phyloP scores from a whole-genome alignment of 345 rosid genomes.

The Eutrema yunnanense region DNA sequence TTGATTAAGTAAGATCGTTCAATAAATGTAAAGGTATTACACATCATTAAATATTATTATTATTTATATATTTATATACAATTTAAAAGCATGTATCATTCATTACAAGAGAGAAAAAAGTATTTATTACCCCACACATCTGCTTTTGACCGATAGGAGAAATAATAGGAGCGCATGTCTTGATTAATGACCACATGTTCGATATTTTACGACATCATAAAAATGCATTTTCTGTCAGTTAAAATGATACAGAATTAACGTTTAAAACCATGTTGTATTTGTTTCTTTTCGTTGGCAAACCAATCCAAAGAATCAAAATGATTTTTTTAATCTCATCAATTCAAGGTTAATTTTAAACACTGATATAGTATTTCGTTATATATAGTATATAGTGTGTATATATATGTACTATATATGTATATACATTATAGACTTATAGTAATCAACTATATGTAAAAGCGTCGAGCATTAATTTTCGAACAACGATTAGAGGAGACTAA shows the following conservation, averaged over 20 bases:
- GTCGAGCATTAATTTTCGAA: constrained; percentile 4
- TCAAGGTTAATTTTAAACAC: not conserved
- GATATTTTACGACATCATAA: constrained; percentile 24
- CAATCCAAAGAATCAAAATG: not conserved
- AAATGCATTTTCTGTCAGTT: not conserved
- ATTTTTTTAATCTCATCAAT: not conserved
- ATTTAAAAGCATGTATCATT: constrained; percentile 19
- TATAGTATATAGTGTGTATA: not conserved
- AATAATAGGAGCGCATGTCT: constrained; percentile 8
- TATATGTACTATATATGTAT: not conserved
- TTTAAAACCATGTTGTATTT: not conserved
- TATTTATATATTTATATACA: not conserved
- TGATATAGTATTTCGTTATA: not conserved
- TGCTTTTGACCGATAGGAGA: constrained; percentile 14
- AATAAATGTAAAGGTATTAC: not conserved
- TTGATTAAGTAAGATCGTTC: constrained; percentile 5
- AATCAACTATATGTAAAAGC: not conserved
- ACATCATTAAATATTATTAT: not conserved
- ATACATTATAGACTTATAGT: not conserved
- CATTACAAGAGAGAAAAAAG: constrained; percentile 1
- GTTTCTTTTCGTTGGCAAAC: not conserved
- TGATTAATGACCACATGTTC: constrained; percentile 20
- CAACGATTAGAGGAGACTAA: constrained; percentile 11
- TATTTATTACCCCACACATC: constrained; percentile 2
- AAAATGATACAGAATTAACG: not conserved